phyloP scores from a whole-genome alignment of 2,329 filamentous ascomycete species.

The Ophiosphaerella korrae region DNA sequence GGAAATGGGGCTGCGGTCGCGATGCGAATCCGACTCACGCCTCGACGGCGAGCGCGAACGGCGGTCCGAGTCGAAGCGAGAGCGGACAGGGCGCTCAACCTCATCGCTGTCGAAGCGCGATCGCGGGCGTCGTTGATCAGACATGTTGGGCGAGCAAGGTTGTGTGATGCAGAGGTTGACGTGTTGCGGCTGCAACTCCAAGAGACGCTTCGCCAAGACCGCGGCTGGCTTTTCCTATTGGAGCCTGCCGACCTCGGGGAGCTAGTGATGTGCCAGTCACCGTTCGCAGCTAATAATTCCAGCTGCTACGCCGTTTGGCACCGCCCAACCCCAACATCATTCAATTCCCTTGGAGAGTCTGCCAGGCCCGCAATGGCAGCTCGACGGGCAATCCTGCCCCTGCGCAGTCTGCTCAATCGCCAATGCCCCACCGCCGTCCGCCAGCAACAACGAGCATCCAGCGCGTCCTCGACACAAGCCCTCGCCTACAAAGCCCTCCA shows the following conservation, averaged over 20 bases:
- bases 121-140: slow-evolving; percentile 81
- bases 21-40: slow-evolving; percentile 67
- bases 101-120: slow-evolving; percentile 95
- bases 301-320: no score
- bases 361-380: slow-evolving; percentile 47
- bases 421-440: slow-evolving; percentile 34
- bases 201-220: slow-evolving; percentile 6
- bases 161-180: background rate
- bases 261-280: no score
- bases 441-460: slow-evolving; percentile 46
- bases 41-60: slow-evolving; percentile 75
- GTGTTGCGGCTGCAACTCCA: slow-evolving; percentile 2
- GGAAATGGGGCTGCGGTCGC: slow-evolving; percentile 80
- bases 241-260: slow-evolving; percentile 2
- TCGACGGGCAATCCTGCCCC: slow-evolving; percentile 48
- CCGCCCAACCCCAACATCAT: slow-evolving; percentile 2
- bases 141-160: slow-evolving; percentile 58
- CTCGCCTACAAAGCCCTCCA: slow-evolving; percentile 97
- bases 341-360: slow-evolving; percentile 27
- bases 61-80: slow-evolving; percentile 72
- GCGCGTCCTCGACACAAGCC: slow-evolving; percentile 80
- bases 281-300: no score
- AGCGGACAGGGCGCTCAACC: slow-evolving; percentile 64
- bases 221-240: slow-evolving; percentile 4
- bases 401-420: slow-evolving; percentile 39